Evolutionary conservation across 768 basidiomycete species (phyloP), one percentile per base, ranked within the genome.

Genomic region (Albatrellus ellisii): DNA sequence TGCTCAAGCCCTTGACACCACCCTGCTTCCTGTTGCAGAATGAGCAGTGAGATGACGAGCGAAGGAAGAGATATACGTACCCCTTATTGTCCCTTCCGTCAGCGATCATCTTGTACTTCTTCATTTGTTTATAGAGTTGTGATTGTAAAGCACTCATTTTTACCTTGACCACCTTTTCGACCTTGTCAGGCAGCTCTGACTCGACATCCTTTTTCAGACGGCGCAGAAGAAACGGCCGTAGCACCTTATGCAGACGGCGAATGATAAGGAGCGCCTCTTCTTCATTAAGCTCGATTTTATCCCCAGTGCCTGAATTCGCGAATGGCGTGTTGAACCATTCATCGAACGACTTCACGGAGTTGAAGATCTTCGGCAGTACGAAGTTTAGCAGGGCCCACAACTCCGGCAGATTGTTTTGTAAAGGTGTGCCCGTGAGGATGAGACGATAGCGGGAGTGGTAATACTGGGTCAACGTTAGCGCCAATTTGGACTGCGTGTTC

Each of bases 251-350:
- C 60, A 89, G 61, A 56, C 95, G 92, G 42, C 92, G 81, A 57
- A 99, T 95, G 56, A 99, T 89, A 43, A 98, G 81, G 27, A 98
- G 70, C 3, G 89, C 86, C 67, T 99, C 95, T 84, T 98, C 95
- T 83, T 99, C 95, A 64, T 94, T 95, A 66, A 98, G 61, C 68
- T 95, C 91, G 57, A 98, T 94, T 74, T 94, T 95, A 64, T 99
- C 95, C 7, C 85, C 83, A 0, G 87, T 86, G 24, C 94, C 94
- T n/a, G 91, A 89, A 61, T 89, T 97, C 46, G 95, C 94, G 51
- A 99, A 99, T 0, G 95, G 95, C 1, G 94, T 95, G 65, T 97
- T 98, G 72, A 98, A 99, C 95, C 95, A 99, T 56, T 98, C 95
- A 54, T 98, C 95, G 59, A 99, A 98, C 17, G 91, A 94, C 59